phyloP scores from a whole-genome alignment of 2,329 filamentous ascomycete genomes.

The Dactylellina leptospora region DNA sequence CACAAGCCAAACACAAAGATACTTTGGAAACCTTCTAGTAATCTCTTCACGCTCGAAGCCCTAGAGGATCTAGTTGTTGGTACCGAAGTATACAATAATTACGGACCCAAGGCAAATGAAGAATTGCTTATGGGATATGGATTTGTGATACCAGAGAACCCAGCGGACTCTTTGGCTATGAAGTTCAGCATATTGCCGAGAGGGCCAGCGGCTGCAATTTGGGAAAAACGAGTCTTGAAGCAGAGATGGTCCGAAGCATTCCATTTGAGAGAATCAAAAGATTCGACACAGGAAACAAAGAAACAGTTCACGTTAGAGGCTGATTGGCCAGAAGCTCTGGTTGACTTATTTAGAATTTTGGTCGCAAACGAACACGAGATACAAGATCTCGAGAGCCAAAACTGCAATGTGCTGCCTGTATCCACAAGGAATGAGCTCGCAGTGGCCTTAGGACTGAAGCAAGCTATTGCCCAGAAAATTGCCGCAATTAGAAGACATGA shows the following conservation, averaged over 20 bases:
- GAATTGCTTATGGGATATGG: constrained; percentile 67
- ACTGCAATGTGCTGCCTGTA: constrained; percentile 16
- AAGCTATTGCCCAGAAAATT: constrained; percentile 41
- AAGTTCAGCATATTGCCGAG: constrained; percentile 49
- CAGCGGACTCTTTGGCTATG: constrained; percentile 60
- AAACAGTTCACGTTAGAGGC: not conserved
- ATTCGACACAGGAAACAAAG: not conserved
- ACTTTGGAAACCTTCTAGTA: constrained; percentile 62
- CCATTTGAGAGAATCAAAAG: constrained; percentile 15
- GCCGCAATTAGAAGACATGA: constrained; percentile 15
- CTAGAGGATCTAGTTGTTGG: constrained; percentile 57
- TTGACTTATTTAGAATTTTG: constrained; percentile 43
- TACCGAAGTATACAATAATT: constrained; percentile 66
- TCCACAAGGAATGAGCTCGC: constrained; percentile 46
- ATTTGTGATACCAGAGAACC: constrained; percentile 64
- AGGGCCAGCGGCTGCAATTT: constrained; percentile 31
- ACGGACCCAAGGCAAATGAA: constrained; percentile 66
- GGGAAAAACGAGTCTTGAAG: constrained; percentile 17
- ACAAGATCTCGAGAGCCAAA: constrained; percentile 2
- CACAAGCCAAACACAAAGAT: constrained; percentile 63
- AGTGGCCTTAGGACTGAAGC: constrained; percentile 27
- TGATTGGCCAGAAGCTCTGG: constrained; percentile 37
- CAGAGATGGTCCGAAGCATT: constrained; percentile 37
- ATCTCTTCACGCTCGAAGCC: constrained; percentile 19
- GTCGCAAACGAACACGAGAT: constrained; percentile 38